These are phyloP conservation scores for Monotropa hypopitys DNA, from an alignment of 179 eudicot genomes.

Conservation along the genomic window DNA sequence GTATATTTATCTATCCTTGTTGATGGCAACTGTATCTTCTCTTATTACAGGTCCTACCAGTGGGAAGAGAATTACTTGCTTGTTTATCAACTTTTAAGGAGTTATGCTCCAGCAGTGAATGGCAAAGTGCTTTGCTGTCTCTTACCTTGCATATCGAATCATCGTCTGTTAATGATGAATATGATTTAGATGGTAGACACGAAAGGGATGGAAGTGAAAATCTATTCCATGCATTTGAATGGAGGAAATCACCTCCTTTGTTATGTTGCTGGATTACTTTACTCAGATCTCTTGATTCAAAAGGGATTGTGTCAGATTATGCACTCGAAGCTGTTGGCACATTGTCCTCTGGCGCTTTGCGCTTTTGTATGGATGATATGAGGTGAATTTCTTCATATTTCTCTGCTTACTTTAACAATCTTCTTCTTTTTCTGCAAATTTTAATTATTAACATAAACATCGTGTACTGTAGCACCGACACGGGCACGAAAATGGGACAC, in stretches of 20 bases:
- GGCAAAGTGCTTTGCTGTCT: constrained; percentile 48
- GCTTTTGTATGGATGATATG: constrained; percentile 57
- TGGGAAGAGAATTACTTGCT: constrained; percentile 68
- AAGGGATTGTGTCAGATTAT: constrained; percentile 39
- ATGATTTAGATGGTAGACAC: constrained; percentile 28
- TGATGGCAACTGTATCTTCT: background rate
- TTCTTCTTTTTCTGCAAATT: background rate
- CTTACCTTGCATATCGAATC: constrained; percentile 28
- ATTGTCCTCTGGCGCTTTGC: constrained; percentile 50
- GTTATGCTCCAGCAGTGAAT: constrained; percentile 45
- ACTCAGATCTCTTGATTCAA: constrained; percentile 44
- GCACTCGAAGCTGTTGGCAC: constrained; percentile 51
- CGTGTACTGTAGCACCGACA: too few species aligned
- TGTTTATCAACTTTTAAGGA: constrained; percentile 62
- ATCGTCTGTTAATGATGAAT: constrained; percentile 25
- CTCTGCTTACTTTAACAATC: background rate
- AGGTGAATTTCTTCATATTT: constrained; percentile 31
- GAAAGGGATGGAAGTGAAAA: constrained; percentile 23
- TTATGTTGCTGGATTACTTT: constrained; percentile 60
- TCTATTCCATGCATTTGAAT: constrained; percentile 30
- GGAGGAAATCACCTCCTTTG: constrained; percentile 55
- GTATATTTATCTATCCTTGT: background rate
- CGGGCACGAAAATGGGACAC: too few species aligned
- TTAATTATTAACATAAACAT: background rate
- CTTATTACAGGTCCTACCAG: constrained; percentile 52